These are phyloP conservation scores for Sicyos edulis DNA, from an alignment of 306 rosid species.

Conservation along the genomic window DNA sequence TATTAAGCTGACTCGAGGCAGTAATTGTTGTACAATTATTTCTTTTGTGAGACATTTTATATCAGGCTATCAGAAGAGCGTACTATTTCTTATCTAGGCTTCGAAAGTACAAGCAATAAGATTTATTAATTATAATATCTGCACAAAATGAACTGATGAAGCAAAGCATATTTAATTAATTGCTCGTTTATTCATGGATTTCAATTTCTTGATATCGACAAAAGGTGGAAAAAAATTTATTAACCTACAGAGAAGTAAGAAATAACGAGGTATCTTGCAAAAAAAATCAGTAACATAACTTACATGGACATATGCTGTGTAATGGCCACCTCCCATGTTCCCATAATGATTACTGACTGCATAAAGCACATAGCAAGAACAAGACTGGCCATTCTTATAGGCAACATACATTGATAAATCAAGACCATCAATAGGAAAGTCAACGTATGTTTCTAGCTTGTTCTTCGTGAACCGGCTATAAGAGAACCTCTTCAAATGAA, in stretches of 20 bases:
- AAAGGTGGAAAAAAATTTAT: background rate
- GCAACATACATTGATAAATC: constrained; percentile 79
- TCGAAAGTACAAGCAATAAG: too few relatives aligned
- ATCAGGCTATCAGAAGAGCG: too few relatives aligned
- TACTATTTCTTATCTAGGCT: too few relatives aligned
- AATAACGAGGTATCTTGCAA: background rate
- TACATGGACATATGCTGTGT: constrained; percentile 96
- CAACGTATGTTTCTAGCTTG: constrained; percentile 91
- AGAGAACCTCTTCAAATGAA: constrained; percentile 95
- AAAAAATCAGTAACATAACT: constrained; percentile 30
- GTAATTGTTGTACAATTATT: too few relatives aligned
- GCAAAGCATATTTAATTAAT: too few relatives aligned
- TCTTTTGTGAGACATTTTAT: too few relatives aligned
- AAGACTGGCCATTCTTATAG: constrained; percentile 44
- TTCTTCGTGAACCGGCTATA: constrained; percentile 86
- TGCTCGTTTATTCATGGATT: background rate
- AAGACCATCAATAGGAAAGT: constrained; percentile 79
- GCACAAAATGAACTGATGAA: too few relatives aligned
- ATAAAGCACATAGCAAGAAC: constrained; percentile 70
- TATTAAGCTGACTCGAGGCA: too few relatives aligned
- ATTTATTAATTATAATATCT: too few relatives aligned
- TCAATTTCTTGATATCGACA: background rate
- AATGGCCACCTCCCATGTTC: constrained; percentile 99
- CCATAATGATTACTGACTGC: constrained; percentile 95
- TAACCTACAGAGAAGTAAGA: background rate